Evolutionary conservation across 345 rosid species (phyloP).

Genomic region (Sisymbrium altissimum): DNA sequence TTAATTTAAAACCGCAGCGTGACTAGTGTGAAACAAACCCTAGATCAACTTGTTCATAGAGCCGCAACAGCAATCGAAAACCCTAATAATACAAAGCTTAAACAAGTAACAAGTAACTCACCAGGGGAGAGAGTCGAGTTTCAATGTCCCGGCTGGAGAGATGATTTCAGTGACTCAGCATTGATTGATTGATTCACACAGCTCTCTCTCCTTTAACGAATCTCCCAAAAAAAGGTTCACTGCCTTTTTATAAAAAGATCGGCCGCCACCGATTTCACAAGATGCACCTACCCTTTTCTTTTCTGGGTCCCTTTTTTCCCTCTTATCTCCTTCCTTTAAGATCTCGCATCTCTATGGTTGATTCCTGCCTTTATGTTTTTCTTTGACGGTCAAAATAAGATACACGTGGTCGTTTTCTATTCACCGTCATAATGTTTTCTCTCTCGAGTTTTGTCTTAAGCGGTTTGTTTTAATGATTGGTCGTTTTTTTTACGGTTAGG

Average conservation of each 20-base stretch:
- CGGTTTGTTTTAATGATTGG: too few species aligned
- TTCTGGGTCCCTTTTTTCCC: neutral
- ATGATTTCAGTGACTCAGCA: neutral
- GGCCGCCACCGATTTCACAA: neutral
- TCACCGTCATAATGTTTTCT: neutral
- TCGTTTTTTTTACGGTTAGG: too few species aligned
- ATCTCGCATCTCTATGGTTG: neutral
- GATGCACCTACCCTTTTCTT: conserved; percentile 13
- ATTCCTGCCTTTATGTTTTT: neutral
- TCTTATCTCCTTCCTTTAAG: neutral
- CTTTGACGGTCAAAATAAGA: neutral
- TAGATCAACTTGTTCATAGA: too few species aligned
- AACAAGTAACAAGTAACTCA: neutral
- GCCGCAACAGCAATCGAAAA: neutral
- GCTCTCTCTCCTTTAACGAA: neutral
- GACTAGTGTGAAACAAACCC: neutral
- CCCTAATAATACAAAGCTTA: neutral
- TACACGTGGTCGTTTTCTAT: neutral
- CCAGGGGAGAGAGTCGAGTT: conserved; percentile 21
- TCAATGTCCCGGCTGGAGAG: neutral
- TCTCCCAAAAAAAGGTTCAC: neutral
- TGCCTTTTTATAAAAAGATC: neutral
- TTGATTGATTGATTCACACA: neutral
- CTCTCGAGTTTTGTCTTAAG: too few species aligned
- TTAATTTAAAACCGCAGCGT: too few species aligned